A percentile compares a stretch with the other conserved stretches of the same genome.
Conservation (phyloP, 1,139 yeast species). For the Zhuliangozyma blackwelliae region DNA sequence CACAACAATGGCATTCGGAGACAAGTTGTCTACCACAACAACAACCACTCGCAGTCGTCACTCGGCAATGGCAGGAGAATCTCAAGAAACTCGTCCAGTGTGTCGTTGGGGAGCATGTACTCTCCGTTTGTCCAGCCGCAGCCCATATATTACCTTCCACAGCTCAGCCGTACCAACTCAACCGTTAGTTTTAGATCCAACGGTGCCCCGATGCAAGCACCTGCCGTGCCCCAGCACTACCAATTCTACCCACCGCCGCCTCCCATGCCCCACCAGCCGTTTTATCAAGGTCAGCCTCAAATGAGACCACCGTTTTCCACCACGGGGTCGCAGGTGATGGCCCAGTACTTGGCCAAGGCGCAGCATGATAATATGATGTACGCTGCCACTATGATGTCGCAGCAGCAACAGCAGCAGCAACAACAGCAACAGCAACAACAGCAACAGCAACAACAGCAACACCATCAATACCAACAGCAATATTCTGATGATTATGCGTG, state of each 20-base stretch:
- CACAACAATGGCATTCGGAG: not conserved
- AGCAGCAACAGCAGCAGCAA: not conserved
- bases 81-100: slow-evolving; percentile 22
- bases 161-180: slow-evolving; percentile 7
- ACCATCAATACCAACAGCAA: too few species aligned
- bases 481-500: too few species aligned
- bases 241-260: slow-evolving; percentile 7
- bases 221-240: slow-evolving; percentile 1
- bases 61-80: slow-evolving; percentile 4
- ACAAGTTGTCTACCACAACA: slow-evolving; percentile 4
- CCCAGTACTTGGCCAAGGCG: slow-evolving; percentile 68
- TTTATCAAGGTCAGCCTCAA: slow-evolving; percentile 3
- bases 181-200: slow-evolving; percentile 7
- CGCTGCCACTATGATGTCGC: not conserved
- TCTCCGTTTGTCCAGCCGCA: slow-evolving; percentile 19
- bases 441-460: too few species aligned
- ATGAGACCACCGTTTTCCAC: slow-evolving; percentile 21
- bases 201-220: slow-evolving; percentile 2
- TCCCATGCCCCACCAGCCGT: slow-evolving; percentile 4
- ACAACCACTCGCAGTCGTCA: slow-evolving; percentile 17
- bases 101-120: slow-evolving; percentile 20
- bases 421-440: too few species aligned
- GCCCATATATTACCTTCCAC: slow-evolving; percentile 11
- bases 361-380: slow-evolving; percentile 49
- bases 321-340: slow-evolving; percentile 73